A percentile compares a stretch with the other conserved stretches of the same genome.
phyloP scores from a whole-genome alignment of 2,329 filamentous ascomycete genomes.

The Fusarium dlaminii region DNA sequence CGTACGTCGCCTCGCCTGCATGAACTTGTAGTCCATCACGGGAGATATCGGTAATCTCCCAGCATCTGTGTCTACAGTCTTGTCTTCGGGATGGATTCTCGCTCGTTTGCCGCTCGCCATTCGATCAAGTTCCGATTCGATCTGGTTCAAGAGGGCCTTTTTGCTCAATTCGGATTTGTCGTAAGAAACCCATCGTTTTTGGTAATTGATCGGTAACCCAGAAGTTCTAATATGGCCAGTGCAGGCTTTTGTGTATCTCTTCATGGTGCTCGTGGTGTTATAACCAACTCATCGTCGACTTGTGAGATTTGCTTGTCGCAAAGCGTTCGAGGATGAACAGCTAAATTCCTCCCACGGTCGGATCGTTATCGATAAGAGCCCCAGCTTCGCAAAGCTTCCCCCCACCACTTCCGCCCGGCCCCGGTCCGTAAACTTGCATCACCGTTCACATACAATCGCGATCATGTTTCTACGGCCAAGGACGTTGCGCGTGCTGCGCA shows the following conservation, averaged over 20 bases:
- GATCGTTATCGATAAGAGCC: conserved; percentile 31
- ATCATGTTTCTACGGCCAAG: conserved; percentile 47
- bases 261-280: conserved; percentile 40
- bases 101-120: conserved; percentile 44
- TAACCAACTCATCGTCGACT: conserved; percentile 26
- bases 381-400: conserved; percentile 33
- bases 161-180: conserved; percentile 42
- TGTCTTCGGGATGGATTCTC: conserved; percentile 51
- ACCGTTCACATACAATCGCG: conserved; percentile 2
- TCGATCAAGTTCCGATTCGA: conserved; percentile 46
- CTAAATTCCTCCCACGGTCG: conserved; percentile 9
- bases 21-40: conserved; percentile 61
- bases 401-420: conserved; percentile 38
- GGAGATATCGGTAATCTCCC: conserved; percentile 64
- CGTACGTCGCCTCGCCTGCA: conserved; percentile 55
- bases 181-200: conserved; percentile 48
- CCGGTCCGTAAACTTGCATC: conserved; percentile 8
- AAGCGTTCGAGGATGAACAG: background rate
- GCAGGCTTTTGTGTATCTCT: conserved; percentile 36
- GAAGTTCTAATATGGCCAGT: conserved; percentile 11
- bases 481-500: conserved; percentile 46
- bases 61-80: conserved; percentile 56
- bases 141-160: conserved; percentile 44
- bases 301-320: background rate
- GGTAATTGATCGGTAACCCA: background rate